Evolutionary conservation across 2,329 filamentous ascomycete species (phyloP).

Genomic region (Botrytis deweyae): DNA sequence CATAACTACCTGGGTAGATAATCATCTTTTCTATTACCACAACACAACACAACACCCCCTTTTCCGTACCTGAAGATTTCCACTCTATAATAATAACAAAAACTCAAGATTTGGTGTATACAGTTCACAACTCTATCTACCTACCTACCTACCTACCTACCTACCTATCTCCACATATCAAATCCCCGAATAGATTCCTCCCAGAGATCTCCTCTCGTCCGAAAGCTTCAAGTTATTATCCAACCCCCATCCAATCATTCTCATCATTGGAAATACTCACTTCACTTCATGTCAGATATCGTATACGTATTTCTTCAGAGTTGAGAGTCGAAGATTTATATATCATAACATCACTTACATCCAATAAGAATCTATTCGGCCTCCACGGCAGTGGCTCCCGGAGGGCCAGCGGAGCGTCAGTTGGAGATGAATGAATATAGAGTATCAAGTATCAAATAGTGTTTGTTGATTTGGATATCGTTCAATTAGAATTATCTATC

Average conservation of each 20-base stretch:
- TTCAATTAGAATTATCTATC: background rate
- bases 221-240: too few species aligned
- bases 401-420: background rate
- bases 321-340: too few species aligned
- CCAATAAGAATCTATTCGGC: background rate
- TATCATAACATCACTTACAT: background rate
- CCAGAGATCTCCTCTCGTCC: too few species aligned
- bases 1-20: background rate
- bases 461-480: background rate
- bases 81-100: background rate
- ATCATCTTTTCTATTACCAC: fast-evolving
- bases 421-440: background rate
- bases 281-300: too few species aligned
- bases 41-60: too few species aligned
- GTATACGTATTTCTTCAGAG: too few species aligned
- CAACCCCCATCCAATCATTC: fast-evolving
- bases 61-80: background rate
- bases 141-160: too few species aligned
- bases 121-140: background rate
- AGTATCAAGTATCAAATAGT: background rate
- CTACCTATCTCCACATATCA: too few species aligned
- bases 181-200: too few species aligned
- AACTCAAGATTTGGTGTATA: background rate
- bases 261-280: too few species aligned
- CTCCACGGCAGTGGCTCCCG: constrained; percentile 1